Conservation (phyloP, 352 stramenopile genomes). For the Blastocystis sp. region DNA sequence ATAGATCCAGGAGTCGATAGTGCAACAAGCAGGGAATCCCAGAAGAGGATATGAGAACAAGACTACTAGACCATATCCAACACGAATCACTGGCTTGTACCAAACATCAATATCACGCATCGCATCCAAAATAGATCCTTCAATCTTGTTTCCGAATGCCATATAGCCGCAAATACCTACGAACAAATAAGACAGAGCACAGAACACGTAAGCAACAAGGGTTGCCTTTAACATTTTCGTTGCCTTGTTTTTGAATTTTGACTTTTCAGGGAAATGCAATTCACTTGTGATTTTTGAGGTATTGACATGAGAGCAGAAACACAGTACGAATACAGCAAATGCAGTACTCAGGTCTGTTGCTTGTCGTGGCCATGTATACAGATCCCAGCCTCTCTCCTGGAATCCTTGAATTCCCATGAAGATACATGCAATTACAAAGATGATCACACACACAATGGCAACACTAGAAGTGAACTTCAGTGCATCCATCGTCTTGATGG, state of each 20-base stretch:
- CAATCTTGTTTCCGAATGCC: constrained; percentile 35
- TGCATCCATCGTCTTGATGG: constrained; percentile 61
- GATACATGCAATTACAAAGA: constrained; percentile 54
- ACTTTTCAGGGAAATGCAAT: constrained; percentile 5
- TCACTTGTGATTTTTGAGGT: constrained; percentile 30
- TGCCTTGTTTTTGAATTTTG: constrained; percentile 48
- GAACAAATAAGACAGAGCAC: constrained; percentile 32
- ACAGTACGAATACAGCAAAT: constrained; percentile 49
- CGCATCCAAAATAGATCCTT: constrained; percentile 49
- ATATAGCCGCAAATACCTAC: constrained; percentile 59
- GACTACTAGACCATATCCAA: constrained; percentile 60
- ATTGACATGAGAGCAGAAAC: constrained; percentile 58
- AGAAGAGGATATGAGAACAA: constrained; percentile 61
- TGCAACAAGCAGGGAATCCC: not conserved
- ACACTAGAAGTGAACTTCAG: constrained; percentile 38
- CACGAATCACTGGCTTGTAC: constrained; percentile 32
- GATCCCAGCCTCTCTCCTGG: not conserved
- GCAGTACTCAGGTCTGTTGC: not conserved
- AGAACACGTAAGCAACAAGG: constrained; percentile 22
- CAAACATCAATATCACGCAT: constrained; percentile 12
- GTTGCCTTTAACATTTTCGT: constrained; percentile 11
- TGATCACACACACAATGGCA: constrained; percentile 30
- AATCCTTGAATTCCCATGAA: constrained; percentile 26
- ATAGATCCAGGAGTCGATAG: constrained; percentile 25
- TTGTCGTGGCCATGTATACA: not conserved